These are phyloP conservation scores for Malus hybrid DNA, from an alignment of 331 rosid species.

Conservation along the genomic window DNA sequence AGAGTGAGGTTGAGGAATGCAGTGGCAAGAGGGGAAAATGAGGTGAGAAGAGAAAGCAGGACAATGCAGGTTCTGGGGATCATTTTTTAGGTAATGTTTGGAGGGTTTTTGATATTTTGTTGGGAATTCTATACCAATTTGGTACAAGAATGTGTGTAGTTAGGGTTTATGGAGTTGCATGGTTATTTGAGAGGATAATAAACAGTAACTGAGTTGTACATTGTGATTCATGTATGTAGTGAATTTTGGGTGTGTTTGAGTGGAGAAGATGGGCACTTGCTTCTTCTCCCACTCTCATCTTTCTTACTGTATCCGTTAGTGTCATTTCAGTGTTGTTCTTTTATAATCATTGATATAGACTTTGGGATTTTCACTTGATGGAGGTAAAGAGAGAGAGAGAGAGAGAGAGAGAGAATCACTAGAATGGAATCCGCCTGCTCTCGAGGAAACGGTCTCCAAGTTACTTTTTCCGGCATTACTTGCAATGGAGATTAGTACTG, in stretches of 20 bases:
- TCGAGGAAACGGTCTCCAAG: constrained; percentile 51
- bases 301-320: constrained; percentile 16
- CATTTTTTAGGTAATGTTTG: constrained; percentile 38
- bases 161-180: neutral
- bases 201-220: neutral
- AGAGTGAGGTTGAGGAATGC: constrained; percentile 68
- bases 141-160: neutral
- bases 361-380: constrained; percentile 4
- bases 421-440: constrained; percentile 42
- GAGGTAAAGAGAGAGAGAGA: constrained; percentile 1
- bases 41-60: constrained; percentile 32
- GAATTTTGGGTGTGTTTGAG: neutral
- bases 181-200: neutral
- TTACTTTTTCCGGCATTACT: neutral
- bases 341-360: constrained; percentile 25
- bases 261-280: constrained; percentile 12
- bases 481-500: neutral
- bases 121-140: neutral
- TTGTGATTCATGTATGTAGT: no score
- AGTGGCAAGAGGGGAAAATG: constrained; percentile 20
- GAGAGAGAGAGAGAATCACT: neutral
- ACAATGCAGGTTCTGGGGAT: constrained; percentile 51
- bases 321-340: constrained; percentile 7
- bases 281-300: constrained; percentile 5
- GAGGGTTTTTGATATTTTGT: neutral